Conservation (phyloP, 805 yeast genomes). For the Zygoascus bituminiphila region DNA sequence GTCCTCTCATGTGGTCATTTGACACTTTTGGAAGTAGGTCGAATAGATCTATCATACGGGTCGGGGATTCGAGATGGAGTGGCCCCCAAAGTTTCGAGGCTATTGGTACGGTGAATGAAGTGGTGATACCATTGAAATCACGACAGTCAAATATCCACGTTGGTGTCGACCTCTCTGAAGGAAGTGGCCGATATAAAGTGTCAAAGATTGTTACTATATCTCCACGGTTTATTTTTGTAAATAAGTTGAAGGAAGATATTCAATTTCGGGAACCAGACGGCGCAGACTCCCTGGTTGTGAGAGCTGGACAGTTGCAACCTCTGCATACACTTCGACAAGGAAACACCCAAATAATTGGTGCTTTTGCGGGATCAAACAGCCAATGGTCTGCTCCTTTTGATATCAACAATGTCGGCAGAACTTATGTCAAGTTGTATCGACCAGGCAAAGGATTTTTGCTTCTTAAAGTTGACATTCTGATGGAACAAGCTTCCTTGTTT, state of each 20-base stretch:
- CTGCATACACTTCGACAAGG: constrained; percentile 48
- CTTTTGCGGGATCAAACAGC: constrained; percentile 47
- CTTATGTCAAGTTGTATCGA: constrained; percentile 60
- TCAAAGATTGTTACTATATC: constrained; percentile 71
- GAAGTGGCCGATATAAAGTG: constrained; percentile 71
- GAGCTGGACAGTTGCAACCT: constrained; percentile 21
- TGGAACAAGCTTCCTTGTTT: constrained; percentile 79
- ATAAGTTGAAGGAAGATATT: constrained; percentile 47
- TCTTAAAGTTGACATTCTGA: constrained; percentile 59
- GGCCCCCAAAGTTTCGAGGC: constrained; percentile 77
- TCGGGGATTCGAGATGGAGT: constrained; percentile 68
- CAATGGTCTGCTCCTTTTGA: constrained; percentile 86
- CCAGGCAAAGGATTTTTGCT: constrained; percentile 51
- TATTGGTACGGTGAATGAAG: constrained; percentile 69
- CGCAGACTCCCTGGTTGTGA: constrained; percentile 30
- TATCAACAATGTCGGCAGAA: constrained; percentile 76
- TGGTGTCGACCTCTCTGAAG: constrained; percentile 65
- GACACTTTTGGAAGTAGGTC: constrained; percentile 45
- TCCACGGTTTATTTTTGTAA: constrained; percentile 74
- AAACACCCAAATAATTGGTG: constrained; percentile 50
- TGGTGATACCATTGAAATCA: constrained; percentile 31
- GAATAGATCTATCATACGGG: constrained; percentile 56
- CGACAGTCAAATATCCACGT: constrained; percentile 51
- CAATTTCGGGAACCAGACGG: constrained; percentile 64
- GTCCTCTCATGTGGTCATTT: constrained; percentile 83